phyloP scores from a whole-genome alignment of 129 eudicot genomes.

The Saposhnikovia divaricata region DNA sequence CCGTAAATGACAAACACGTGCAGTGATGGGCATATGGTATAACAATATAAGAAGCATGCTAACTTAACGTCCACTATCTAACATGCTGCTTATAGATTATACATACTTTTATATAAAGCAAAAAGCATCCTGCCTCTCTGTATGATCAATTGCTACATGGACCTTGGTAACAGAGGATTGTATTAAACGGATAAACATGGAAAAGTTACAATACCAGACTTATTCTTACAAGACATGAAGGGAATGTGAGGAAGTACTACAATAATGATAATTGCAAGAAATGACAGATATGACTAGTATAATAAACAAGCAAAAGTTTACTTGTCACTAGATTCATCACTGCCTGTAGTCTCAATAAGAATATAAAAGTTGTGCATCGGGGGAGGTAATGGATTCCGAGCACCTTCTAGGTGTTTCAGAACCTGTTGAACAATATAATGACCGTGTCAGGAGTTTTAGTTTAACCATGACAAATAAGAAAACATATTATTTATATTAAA shows the following conservation, averaged over 20 bases:
- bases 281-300: background rate
- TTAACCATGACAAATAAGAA: background rate
- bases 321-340: slow-evolving; percentile 87
- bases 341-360: slow-evolving; percentile 96
- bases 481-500: background rate
- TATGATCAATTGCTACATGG: background rate
- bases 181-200: background rate
- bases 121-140: background rate
- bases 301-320: slow-evolving; percentile 22
- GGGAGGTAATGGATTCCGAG: slow-evolving; percentile 86
- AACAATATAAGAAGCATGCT: background rate
- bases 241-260: background rate
- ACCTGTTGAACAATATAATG: slow-evolving; percentile 40
- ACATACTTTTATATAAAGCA: background rate
- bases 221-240: background rate
- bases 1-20: background rate
- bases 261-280: background rate
- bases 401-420: slow-evolving; percentile 69
- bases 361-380: slow-evolving; percentile 71
- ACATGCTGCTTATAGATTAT: background rate
- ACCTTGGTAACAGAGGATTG: slow-evolving; percentile 3
- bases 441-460: background rate
- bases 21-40: background rate
- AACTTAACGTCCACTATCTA: background rate
- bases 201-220: background rate